These are phyloP conservation scores for Erucastrum elatum DNA, from an alignment of 345 rosid species.

Conservation along the genomic window DNA sequence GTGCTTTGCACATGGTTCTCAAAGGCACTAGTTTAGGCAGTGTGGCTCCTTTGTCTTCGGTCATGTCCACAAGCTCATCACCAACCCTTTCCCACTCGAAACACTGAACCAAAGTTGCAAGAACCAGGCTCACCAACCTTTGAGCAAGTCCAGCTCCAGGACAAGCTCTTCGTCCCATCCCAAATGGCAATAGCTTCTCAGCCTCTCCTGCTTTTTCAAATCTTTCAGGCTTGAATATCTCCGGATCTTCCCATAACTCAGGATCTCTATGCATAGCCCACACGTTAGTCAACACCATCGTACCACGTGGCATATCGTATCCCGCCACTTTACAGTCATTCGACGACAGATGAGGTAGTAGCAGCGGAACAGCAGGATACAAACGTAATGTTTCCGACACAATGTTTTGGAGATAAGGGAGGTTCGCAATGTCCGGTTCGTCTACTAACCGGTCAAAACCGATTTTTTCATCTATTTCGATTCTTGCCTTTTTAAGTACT, in stretches of 20 bases:
- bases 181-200: conserved; percentile 45
- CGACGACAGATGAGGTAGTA: not conserved
- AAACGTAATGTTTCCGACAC: conserved; percentile 51
- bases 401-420: conserved; percentile 46
- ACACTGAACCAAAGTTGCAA: conserved; percentile 52
- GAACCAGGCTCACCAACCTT: conserved; percentile 37
- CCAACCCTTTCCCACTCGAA: conserved; percentile 54
- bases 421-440: conserved; percentile 41
- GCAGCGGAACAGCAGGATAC: conserved; percentile 25
- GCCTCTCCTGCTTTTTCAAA: conserved; percentile 39
- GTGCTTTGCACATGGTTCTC: conserved; percentile 2
- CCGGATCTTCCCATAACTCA: conserved; percentile 46
- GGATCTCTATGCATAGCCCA: not conserved
- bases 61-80: conserved; percentile 42
- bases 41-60: conserved; percentile 40
- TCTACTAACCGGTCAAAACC: conserved; percentile 38
- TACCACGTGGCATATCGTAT: not conserved
- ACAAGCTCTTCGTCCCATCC: conserved; percentile 55
- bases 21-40: conserved; percentile 40
- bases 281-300: not conserved
- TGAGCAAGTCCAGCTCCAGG: conserved; percentile 50
- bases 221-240: conserved; percentile 52
- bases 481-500: conserved; percentile 42
- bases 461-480: conserved; percentile 34
- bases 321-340: not conserved